A percentile compares a stretch with the other conserved stretches of the same genome.
phyloP scores from a whole-genome alignment of 495 filamentous ascomycete genomes.

The Xylaria telfairii region DNA sequence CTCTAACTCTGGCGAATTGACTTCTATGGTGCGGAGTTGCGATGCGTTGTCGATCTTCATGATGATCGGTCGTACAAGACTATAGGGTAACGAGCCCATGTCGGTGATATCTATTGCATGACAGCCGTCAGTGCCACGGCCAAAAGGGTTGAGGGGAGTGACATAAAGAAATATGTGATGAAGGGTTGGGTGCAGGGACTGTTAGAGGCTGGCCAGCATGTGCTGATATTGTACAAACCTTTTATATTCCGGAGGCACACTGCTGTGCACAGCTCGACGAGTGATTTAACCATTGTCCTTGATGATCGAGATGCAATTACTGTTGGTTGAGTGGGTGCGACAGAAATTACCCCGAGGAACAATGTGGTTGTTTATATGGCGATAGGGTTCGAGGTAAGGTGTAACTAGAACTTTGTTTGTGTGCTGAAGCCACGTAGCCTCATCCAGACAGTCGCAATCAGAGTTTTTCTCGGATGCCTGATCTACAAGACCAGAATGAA shows the following conservation, averaged over 20 bases:
- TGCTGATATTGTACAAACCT: slow-evolving; percentile 22
- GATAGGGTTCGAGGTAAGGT: not conserved
- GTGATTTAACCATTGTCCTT: slow-evolving; percentile 41
- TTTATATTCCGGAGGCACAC: slow-evolving; percentile 41
- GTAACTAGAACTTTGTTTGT: not conserved
- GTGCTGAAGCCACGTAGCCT: not conserved
- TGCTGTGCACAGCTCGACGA: slow-evolving; percentile 41
- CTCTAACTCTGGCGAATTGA: slow-evolving; percentile 42
- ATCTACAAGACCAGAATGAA: not conserved
- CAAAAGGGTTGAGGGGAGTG: slow-evolving; percentile 21
- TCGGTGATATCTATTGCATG: slow-evolving; percentile 30
- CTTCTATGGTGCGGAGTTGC: slow-evolving; percentile 47
- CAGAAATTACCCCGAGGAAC: not conserved
- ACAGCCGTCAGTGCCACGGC: slow-evolving; percentile 23
- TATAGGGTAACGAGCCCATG: slow-evolving; percentile 30
- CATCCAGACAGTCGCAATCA: not conserved
- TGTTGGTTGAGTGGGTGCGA: not conserved
- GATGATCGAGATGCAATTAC: not conserved
- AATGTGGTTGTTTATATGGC: not conserved
- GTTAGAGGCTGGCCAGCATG: not conserved
- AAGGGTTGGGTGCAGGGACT: not conserved
- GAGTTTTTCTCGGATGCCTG: not conserved
- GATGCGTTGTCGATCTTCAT: slow-evolving; percentile 36
- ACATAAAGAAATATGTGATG: slow-evolving; percentile 21
- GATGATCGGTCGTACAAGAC: slow-evolving; percentile 34